Conservation (phyloP, 2,329 filamentous ascomycete genomes). For the Aspergillus japonicus region DNA sequence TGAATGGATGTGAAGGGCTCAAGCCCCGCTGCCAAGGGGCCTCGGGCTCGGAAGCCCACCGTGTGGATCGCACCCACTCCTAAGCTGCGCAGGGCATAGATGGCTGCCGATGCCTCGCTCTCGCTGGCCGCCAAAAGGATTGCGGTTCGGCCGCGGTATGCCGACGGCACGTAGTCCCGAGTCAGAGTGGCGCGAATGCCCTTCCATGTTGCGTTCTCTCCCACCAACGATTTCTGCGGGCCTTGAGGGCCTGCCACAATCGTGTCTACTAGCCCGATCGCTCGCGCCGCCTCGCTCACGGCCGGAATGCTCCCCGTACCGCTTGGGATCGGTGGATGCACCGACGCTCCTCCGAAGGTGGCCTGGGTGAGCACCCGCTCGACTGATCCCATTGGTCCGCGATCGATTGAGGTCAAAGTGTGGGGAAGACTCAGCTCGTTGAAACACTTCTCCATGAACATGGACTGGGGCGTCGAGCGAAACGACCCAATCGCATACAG, state of each 20-base stretch:
- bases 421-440: conserved; percentile 84
- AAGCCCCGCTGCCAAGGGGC: conserved; percentile 62
- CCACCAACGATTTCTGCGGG: conserved; percentile 54
- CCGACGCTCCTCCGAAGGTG: conserved; percentile 77
- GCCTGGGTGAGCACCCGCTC: conserved; percentile 71
- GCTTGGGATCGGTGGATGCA: conserved; percentile 68
- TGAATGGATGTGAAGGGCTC: conserved; percentile 68
- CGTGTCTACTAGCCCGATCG: conserved; percentile 79
- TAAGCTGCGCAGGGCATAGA: conserved; percentile 75
- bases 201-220: conserved; percentile 83
- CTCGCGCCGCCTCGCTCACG: conserved; percentile 72
- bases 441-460: conserved; percentile 83
- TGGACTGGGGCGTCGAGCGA: conserved; percentile 71
- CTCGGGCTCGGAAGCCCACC: conserved; percentile 69
- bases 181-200: conserved; percentile 79
- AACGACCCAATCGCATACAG: conserved; percentile 78
- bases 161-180: conserved; percentile 76
- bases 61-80: conserved; percentile 78
- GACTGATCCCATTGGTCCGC: conserved; percentile 64
- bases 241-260: conserved; percentile 61
- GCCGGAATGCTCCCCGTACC: conserved; percentile 60
- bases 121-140: conserved; percentile 71
- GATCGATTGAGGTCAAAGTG: conserved; percentile 72
- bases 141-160: conserved; percentile 72
- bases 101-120: conserved; percentile 72